Evolutionary conservation across 1,139 yeast genomes (phyloP).

Genomic region (Tardiomyces blankii): DNA sequence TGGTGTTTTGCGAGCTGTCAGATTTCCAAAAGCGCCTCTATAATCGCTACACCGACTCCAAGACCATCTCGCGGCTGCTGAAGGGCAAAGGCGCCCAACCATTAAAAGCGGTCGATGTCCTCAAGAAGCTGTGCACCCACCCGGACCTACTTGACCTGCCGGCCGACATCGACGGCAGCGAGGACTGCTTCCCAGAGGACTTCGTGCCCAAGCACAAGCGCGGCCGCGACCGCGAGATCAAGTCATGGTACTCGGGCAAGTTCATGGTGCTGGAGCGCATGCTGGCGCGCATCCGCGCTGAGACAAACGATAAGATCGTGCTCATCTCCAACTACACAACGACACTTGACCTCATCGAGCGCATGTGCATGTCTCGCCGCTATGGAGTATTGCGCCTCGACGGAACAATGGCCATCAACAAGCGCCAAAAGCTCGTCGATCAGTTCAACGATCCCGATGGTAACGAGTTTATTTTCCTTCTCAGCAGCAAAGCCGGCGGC

Average conservation of each 20-base stretch:
- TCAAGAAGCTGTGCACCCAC: conserved; percentile 87
- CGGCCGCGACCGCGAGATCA: conserved; percentile 52
- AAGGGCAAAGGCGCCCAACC: conserved; percentile 74
- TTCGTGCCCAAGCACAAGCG: conserved; percentile 38
- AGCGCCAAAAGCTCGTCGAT: conserved; percentile 89
- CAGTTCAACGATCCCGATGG: conserved; percentile 84
- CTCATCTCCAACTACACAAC: conserved; percentile 90
- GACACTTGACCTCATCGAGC: conserved; percentile 82
- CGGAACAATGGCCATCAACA: conserved; percentile 86
- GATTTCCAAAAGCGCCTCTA: conserved; percentile 69
- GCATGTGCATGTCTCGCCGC: conserved; percentile 60
- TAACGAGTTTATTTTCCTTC: conserved; percentile 73
- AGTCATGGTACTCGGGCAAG: conserved; percentile 46
- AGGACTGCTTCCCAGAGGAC: conserved; percentile 60
- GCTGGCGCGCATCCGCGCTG: conserved; percentile 58
- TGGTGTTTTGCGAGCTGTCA: conserved; percentile 74
- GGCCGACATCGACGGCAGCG: conserved; percentile 63
- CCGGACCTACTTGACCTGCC: conserved; percentile 77
- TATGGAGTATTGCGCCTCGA: conserved; percentile 82
- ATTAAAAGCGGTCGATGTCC: conserved; percentile 75
- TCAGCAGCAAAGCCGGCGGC: conserved; percentile 97
- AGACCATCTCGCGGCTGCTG: conserved; percentile 61
- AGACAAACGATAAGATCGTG: conserved; percentile 90
- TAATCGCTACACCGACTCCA: conserved; percentile 66
- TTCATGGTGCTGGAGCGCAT: conserved; percentile 55